Percentiles rank a stretch among this genome's conserved stretches.
These are phyloP conservation scores for Xylaria multiplex DNA, from an alignment of 2,329 filamentous ascomycete species.

Conservation along the genomic window DNA sequence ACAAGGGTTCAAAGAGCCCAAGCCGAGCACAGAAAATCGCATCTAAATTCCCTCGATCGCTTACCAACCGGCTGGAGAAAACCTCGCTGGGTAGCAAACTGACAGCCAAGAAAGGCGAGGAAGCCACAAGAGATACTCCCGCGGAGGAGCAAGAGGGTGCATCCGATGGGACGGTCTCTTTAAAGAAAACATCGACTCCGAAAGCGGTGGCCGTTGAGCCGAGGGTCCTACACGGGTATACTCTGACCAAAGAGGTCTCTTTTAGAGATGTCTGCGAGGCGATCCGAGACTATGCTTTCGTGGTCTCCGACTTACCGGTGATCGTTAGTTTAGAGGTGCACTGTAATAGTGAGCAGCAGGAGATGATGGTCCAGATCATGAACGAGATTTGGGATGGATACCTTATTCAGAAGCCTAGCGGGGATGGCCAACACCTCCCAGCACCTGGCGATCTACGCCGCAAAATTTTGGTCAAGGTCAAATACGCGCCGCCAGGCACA, in stretches of 20 bases:
- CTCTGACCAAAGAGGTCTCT: conserved; percentile 85
- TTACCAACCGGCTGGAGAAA: conserved; percentile 59
- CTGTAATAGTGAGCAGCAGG: conserved; percentile 81
- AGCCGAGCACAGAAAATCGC: conserved; percentile 72
- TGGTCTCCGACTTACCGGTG: conserved; percentile 79
- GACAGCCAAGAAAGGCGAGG: conserved; percentile 29
- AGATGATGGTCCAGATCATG: conserved; percentile 93
- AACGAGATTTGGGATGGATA: conserved; percentile 80
- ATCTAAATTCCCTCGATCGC: conserved; percentile 60
- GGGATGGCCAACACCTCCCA: conserved; percentile 65
- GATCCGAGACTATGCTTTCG: conserved; percentile 82
- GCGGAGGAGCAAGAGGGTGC: neutral
- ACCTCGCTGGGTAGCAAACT: conserved; percentile 58
- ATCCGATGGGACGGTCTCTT: conserved; percentile 26
- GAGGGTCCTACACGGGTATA: conserved; percentile 86
- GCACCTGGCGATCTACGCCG: conserved; percentile 74
- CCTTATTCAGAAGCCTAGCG: conserved; percentile 67
- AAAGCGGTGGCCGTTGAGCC: conserved; percentile 67
- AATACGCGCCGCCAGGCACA: conserved; percentile 65
- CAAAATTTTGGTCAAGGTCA: conserved; percentile 88
- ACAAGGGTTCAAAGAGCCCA: conserved; percentile 69
- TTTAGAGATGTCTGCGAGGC: conserved; percentile 87
- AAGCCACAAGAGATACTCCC: neutral
- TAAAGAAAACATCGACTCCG: conserved; percentile 42
- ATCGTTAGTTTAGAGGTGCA: conserved; percentile 96